Evolutionary conservation across 1,284 basidiomycete species (phyloP).

Genomic region (Cryptococcus wingfieldii): DNA sequence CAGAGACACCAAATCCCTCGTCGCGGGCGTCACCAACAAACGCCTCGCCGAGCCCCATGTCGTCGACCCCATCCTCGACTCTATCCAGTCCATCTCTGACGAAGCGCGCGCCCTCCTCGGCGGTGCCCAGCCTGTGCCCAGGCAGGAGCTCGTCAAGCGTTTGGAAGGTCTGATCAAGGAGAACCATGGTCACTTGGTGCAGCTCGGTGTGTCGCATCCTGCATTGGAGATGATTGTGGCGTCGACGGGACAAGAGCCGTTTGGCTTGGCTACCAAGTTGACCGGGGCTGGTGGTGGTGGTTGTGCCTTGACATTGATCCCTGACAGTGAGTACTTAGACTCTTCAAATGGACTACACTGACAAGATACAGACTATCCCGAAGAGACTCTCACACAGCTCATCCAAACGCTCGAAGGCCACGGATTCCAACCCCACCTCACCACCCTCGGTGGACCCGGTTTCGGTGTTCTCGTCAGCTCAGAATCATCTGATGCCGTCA

Average conservation of each 20-base stretch:
- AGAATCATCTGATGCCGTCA: slow-evolving; percentile 5
- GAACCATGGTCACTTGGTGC: slow-evolving; percentile 81
- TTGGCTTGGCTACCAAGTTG: slow-evolving; percentile 83
- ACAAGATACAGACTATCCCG: slow-evolving; percentile 58
- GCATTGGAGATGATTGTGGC: slow-evolving; percentile 75
- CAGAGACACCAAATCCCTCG: slow-evolving; percentile 89
- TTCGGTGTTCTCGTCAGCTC: slow-evolving; percentile 60
- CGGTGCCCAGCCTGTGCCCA: slow-evolving; percentile 54
- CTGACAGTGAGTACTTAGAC: slow-evolving; percentile 61
- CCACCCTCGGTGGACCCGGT: slow-evolving; percentile 87
- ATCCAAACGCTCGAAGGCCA: slow-evolving; percentile 59
- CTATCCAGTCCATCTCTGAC: slow-evolving; percentile 77
- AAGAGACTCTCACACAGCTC: slow-evolving; percentile 58
- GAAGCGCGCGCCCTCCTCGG: slow-evolving; percentile 71
- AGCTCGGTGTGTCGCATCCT: slow-evolving; percentile 91
- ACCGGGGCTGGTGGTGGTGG: slow-evolving; percentile 99
- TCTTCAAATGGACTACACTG: neutral
- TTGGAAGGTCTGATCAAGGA: slow-evolving; percentile 65
- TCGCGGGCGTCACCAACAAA: slow-evolving; percentile 66
- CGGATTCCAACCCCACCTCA: slow-evolving; percentile 81
- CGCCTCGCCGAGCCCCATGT: slow-evolving; percentile 65
- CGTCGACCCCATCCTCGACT: slow-evolving; percentile 66
- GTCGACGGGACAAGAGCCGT: slow-evolving; percentile 62
- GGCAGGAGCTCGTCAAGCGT: slow-evolving; percentile 56
- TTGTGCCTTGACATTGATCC: slow-evolving; percentile 91